These are phyloP conservation scores for Nothomitra cinnamomea DNA, from an alignment of 2,329 filamentous ascomycete species.

Conservation along the genomic window DNA sequence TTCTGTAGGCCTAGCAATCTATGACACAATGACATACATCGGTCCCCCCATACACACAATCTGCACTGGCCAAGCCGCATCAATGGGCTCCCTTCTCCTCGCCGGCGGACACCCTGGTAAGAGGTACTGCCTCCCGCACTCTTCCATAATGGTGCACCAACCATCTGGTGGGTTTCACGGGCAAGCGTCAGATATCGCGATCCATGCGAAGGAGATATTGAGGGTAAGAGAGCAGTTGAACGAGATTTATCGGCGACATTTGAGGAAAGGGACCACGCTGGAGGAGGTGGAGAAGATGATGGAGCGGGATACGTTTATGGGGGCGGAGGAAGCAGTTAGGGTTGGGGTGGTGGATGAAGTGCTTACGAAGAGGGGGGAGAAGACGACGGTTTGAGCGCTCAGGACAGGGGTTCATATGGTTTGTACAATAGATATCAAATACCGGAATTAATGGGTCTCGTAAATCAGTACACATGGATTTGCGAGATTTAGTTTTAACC, in stretches of 20 bases:
- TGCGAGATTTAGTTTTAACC: background rate
- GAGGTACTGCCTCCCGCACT: constrained; percentile 80
- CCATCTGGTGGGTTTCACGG: constrained; percentile 60
- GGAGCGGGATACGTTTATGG: constrained; percentile 93
- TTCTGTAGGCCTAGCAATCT: constrained; percentile 53
- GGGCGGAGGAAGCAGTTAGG: constrained; percentile 71
- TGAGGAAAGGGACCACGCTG: constrained; percentile 61
- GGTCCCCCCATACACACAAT: constrained; percentile 84
- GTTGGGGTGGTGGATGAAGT: constrained; percentile 89
- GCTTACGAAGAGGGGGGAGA: constrained; percentile 37
- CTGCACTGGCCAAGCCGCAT: constrained; percentile 84
- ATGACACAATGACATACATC: constrained; percentile 98
- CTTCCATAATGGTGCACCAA: constrained; percentile 93
- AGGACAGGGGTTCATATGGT: too few relatives aligned
- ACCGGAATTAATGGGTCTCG: too few relatives aligned
- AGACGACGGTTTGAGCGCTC: too few relatives aligned
- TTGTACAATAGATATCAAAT: too few relatives aligned
- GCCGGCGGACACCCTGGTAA: constrained; percentile 74
- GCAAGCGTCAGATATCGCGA: constrained; percentile 68
- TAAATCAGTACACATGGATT: background rate
- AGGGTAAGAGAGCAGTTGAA: constrained; percentile 74
- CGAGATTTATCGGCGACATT: constrained; percentile 70
- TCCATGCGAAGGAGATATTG: constrained; percentile 94
- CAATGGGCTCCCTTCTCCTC: constrained; percentile 82
- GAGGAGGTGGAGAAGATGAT: constrained; percentile 86